These are phyloP conservation scores for Globisporangium irregulare DNA, from an alignment of 352 stramenopile genomes.

Conservation along the genomic window DNA sequence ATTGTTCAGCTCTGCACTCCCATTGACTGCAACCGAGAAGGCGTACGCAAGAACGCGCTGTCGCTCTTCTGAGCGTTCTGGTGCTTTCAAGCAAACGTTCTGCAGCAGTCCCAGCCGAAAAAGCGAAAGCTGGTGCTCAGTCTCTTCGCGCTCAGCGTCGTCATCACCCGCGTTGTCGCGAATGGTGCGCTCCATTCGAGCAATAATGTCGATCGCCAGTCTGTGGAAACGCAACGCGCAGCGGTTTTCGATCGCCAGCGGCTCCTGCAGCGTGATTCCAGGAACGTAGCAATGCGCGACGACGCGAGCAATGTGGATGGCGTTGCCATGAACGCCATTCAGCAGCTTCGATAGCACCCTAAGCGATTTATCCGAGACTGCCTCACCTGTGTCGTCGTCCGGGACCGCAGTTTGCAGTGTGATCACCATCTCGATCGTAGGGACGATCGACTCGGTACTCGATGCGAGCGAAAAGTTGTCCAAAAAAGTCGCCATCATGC, in stretches of 20 bases:
- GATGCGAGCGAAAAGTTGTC: constrained; percentile 54
- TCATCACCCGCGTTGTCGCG: constrained; percentile 16
- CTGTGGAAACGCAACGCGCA: constrained; percentile 67
- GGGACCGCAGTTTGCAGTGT: constrained; percentile 51
- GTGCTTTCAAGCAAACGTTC: constrained; percentile 74
- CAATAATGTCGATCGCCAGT: constrained; percentile 50
- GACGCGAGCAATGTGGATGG: constrained; percentile 47
- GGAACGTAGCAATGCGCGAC: constrained; percentile 75
- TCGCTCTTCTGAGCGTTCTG: constrained; percentile 67
- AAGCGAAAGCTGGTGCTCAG: constrained; percentile 36
- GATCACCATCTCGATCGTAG: constrained; percentile 66
- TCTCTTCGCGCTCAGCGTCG: constrained; percentile 30
- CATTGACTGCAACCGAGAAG: constrained; percentile 40
- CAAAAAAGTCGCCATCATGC: constrained; percentile 60
- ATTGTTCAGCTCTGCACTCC: constrained; percentile 3
- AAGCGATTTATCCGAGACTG: constrained; percentile 36
- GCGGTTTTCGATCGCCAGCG: constrained; percentile 43
- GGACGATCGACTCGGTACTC: constrained; percentile 70
- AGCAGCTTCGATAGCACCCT: constrained; percentile 47
- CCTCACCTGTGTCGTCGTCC: constrained; percentile 36
- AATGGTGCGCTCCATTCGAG: constrained; percentile 29
- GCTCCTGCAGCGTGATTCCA: constrained; percentile 66
- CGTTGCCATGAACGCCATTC: constrained; percentile 51
- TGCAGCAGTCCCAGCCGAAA: constrained; percentile 60
- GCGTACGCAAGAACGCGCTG: constrained; percentile 60